A percentile compares a stretch with the other conserved stretches of the same genome.
Conservation (phyloP, 306 rosid genomes). For the Glycine tomentella region DNA sequence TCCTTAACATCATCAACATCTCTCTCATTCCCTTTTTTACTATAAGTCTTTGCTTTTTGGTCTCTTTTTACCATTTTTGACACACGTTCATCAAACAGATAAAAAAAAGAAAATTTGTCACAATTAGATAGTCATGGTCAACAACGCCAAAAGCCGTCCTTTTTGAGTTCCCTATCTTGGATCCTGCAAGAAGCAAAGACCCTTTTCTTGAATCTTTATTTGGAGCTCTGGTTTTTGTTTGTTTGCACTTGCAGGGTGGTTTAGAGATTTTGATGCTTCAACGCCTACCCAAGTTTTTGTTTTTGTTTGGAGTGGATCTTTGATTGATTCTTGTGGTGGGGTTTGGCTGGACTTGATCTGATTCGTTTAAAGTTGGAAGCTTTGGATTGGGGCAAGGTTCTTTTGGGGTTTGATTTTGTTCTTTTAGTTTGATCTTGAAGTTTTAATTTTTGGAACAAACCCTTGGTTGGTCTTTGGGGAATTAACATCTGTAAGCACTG, state of each 20-base stretch:
- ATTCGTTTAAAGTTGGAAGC: conserved; percentile 43
- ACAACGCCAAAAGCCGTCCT: conserved; percentile 41
- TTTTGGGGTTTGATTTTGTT: conserved; percentile 36
- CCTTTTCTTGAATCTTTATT: conserved; percentile 42
- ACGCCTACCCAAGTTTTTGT: not conserved
- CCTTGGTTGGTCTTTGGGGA: conserved; percentile 48
- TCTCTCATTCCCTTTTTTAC: not conserved
- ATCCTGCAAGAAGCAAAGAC: conserved; percentile 62
- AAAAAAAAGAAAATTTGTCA: not conserved
- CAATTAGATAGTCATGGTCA: conserved; percentile 52
- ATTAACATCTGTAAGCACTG: conserved; percentile 29
- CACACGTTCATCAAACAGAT: not conserved
- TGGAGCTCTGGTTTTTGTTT: conserved; percentile 33
- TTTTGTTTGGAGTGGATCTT: conserved; percentile 30
- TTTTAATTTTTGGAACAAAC: conserved; percentile 39
- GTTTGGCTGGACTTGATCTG: too few species aligned
- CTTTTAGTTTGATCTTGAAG: conserved; percentile 37
- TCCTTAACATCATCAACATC: not conserved
- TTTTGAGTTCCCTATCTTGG: conserved; percentile 51
- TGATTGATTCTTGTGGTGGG: too few species aligned
- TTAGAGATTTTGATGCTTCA: conserved; percentile 39
- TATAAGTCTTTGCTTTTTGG: conserved; percentile 19
- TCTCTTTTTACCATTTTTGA: conserved; percentile 15
- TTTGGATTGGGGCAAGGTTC: conserved; percentile 23
- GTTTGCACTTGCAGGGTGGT: conserved; percentile 15